These are phyloP conservation scores for Azolla pinnata DNA, from an alignment of 75 land plant species.

Conservation along the genomic window DNA sequence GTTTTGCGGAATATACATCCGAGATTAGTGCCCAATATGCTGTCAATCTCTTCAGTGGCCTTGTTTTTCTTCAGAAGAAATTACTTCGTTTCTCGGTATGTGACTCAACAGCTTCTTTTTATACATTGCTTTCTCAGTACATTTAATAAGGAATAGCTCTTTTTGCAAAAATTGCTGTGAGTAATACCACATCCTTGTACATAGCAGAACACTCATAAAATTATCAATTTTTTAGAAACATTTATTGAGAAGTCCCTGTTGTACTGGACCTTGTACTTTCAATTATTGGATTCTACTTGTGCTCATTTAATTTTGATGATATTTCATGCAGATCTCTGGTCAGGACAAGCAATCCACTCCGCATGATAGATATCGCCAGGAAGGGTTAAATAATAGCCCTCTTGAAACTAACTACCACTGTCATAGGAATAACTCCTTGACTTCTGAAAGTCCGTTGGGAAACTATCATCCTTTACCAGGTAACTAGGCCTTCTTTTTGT, in stretches of 20 bases:
- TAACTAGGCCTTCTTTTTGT: neutral
- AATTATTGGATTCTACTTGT: neutral
- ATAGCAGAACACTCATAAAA: neutral
- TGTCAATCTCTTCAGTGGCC: conserved; percentile 65
- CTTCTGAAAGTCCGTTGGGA: neutral
- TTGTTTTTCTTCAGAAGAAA: conserved; percentile 58
- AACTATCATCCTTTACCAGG: neutral
- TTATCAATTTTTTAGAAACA: neutral
- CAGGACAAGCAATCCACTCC: neutral
- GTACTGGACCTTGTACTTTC: neutral
- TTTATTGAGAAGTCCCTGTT: neutral
- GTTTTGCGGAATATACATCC: conserved; percentile 75
- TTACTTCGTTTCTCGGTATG: conserved; percentile 61
- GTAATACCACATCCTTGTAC: neutral
- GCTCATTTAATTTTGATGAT: too few relatives aligned
- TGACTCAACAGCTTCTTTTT: neutral
- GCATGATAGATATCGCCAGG: neutral
- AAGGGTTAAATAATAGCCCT: neutral
- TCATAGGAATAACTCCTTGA: neutral
- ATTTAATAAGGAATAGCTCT: neutral
- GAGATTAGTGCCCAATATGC: conserved; percentile 84
- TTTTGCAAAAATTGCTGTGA: neutral
- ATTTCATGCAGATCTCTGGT: conserved; percentile 3
- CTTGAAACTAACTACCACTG: neutral
- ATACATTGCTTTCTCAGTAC: neutral